phyloP scores from a whole-genome alignment of 2,329 filamentous ascomycete genomes.

The Bipolaris victoriae region DNA sequence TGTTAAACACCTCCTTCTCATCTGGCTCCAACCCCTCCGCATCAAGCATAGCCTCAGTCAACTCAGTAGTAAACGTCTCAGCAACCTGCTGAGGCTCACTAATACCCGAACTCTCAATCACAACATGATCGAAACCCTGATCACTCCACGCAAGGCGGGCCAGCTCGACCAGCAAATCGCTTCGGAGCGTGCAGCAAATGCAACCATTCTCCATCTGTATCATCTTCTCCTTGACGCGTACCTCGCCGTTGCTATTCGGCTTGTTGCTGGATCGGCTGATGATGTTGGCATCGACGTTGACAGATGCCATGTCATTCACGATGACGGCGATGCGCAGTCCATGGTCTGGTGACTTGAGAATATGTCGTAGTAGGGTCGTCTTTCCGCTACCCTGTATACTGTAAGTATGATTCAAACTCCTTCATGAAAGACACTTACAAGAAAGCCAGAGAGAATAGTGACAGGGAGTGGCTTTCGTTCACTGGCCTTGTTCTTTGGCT shows the following conservation, averaged over 20 bases:
- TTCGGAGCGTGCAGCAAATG: constrained; percentile 76
- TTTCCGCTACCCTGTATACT: constrained; percentile 68
- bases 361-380: constrained; percentile 72
- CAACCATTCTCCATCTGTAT: constrained; percentile 71
- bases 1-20: constrained; percentile 53
- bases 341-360: constrained; percentile 68
- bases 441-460: constrained; percentile 65
- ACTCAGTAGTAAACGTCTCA: constrained; percentile 69
- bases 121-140: constrained; percentile 71
- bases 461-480: constrained; percentile 57
- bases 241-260: constrained; percentile 35
- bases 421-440: constrained; percentile 49
- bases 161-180: constrained; percentile 73
- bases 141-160: constrained; percentile 65
- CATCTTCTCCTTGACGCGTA: constrained; percentile 68
- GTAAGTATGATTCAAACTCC: constrained; percentile 6
- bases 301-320: constrained; percentile 69
- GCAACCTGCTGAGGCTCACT: constrained; percentile 77
- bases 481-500: constrained; percentile 14
- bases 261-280: constrained; percentile 54
- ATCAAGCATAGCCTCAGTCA: constrained; percentile 55
- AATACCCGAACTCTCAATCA: constrained; percentile 75
- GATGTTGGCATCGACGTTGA: constrained; percentile 70
- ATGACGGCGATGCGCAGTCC: constrained; percentile 73
- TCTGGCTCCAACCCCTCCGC: constrained; percentile 51